These are phyloP conservation scores for Rhizophagus sp. DNA, from an alignment of 192 early-diverging fungal species.

Conservation along the genomic window DNA sequence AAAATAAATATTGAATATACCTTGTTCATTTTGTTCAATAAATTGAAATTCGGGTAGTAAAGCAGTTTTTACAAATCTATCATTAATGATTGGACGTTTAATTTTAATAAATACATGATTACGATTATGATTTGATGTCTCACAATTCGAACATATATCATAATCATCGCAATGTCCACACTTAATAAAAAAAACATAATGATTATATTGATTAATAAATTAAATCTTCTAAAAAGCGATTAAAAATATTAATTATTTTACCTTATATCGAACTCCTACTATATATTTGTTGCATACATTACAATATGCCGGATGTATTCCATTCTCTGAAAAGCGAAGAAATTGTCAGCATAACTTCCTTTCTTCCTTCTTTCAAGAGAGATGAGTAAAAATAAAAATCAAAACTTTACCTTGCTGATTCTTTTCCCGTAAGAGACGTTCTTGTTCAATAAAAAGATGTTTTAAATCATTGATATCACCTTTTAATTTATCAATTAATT, in stretches of 20 bases:
- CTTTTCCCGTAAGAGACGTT: background rate
- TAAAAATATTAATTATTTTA: slow-evolving; percentile 8
- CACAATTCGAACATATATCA: slow-evolving; percentile 66
- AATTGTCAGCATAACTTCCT: background rate
- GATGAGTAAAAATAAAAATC: background rate
- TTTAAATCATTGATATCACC: background rate
- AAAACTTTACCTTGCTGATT: background rate
- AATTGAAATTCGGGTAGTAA: slow-evolving; percentile 6
- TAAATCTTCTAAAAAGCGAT: too few species aligned
- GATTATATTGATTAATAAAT: too few species aligned
- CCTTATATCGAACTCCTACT: slow-evolving; percentile 51
- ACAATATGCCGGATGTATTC: slow-evolving; percentile 31
- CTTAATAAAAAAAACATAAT: slow-evolving; percentile 13
- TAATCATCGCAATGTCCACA: slow-evolving; percentile 57
- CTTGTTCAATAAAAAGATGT: background rate
- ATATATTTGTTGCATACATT: slow-evolving; percentile 45
- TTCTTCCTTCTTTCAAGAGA: too few species aligned
- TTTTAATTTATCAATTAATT: background rate
- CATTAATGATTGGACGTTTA: slow-evolving; percentile 34
- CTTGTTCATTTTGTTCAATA: slow-evolving; percentile 4
- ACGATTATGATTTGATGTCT: slow-evolving; percentile 39
- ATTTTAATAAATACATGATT: slow-evolving; percentile 51
- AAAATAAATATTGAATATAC: background rate
- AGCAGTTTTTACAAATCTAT: background rate
- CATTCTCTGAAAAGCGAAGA: background rate